Base-by-base conservation (phyloP, 2,329 filamentous ascomycete genomes). In the Hypoxylon sp. region DNA sequence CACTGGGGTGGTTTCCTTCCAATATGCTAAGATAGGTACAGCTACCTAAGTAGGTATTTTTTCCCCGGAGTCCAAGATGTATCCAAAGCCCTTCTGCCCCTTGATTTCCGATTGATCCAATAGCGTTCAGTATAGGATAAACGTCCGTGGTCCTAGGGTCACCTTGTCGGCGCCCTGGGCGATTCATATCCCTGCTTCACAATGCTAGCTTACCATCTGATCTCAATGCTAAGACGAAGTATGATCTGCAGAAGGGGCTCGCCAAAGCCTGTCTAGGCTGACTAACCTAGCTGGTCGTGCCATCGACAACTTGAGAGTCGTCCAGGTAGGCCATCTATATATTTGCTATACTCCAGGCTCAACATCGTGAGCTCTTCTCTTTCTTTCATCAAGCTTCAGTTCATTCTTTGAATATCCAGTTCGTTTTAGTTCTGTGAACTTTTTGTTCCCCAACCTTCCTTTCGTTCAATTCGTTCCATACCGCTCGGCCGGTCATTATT, bases 371-470 rank as follows among this genome's bases (percentile, higher is more conserved):
- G 21, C 6, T 61, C 10, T 61, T 49, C 65, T 61, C 67, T 60
- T 67, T 61, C 41, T 65, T 66, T 71, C 62, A 69, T 70, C 68
- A 72, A 72, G 69, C 64, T 71, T 76, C 73, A 61, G 66, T 72
- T 73, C 72, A 71, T 73, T 77, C 74, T 75, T 76, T 73, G 68
- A 19, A 69, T 63, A 67, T 71, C 61, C 69, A 67, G 49, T 72
- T 76, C 70, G 59, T 72, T 73, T 73, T 71, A 77, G 79, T 80
- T 80, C 78, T 79, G 79, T 74, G 78, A 80, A 79, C 79, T 79
- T 76, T 76, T 75, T 60, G 70, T 77, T 77, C 74, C 72, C 70
- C 6, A 41, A 75, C 77, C 69, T 75, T 76, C 53, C 70, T 75
- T 77, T 68, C 70, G 65, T 74, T 73, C 70, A 72, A 75, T 73